Evolutionary conservation across 169 alveolate genomes (phyloP).

Genomic region (Miamiensis avidus): DNA sequence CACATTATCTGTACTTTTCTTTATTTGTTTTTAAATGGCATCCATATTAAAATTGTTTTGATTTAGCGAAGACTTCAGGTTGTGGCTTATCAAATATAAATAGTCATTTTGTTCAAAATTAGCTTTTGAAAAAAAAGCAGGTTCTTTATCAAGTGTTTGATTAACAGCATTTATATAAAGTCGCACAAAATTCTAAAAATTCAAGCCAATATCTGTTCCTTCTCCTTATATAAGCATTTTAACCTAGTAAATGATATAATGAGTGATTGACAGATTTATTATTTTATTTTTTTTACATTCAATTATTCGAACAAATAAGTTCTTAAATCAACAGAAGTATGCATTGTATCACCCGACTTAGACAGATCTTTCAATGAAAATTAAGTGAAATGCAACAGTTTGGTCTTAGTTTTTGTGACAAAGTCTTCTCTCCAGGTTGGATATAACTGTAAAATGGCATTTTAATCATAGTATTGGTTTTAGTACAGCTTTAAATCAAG

Average conservation of each 20-base stretch:
- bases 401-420: not conserved
- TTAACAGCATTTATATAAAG: slow-evolving; percentile 7
- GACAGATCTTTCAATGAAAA: not conserved
- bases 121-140: not conserved
- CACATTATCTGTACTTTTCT: not conserved
- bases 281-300: not conserved
- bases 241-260: too few species aligned
- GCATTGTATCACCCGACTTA: not conserved
- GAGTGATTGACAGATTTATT: too few species aligned
- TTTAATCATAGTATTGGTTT: not conserved
- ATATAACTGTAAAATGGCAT: not conserved
- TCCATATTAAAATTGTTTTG: slow-evolving; percentile 15
- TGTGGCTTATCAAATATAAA: not conserved
- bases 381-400: not conserved
- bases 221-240: slow-evolving; percentile 8
- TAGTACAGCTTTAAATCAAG: not conserved
- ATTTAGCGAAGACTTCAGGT: not conserved
- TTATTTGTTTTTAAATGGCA: not conserved
- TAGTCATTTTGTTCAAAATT: not conserved
- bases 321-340: slow-evolving; percentile 29
- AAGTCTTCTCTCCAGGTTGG: not conserved
- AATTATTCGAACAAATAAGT: slow-evolving; percentile 11
- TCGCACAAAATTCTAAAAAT: slow-evolving; percentile 13
- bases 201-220: not conserved
- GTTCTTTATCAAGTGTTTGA: slow-evolving; percentile 4